Conservation (phyloP, 805 yeast genomes). For the Candida xyloterini region DNA sequence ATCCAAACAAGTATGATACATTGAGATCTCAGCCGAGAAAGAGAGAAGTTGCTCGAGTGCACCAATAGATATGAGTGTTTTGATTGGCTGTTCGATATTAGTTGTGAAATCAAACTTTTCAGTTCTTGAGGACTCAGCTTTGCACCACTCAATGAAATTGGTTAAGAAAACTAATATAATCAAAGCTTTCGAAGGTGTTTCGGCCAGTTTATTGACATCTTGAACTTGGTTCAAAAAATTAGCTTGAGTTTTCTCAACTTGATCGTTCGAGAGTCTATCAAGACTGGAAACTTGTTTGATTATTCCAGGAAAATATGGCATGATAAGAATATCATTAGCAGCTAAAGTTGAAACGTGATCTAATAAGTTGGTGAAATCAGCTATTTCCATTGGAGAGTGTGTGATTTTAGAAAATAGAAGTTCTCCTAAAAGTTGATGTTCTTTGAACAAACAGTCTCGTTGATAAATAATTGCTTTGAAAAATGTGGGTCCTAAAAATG, state of each 20-base stretch:
- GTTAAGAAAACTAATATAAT: constrained; percentile 52
- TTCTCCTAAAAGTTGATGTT: constrained; percentile 72
- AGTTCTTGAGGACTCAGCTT: constrained; percentile 41
- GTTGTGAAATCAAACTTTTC: constrained; percentile 45
- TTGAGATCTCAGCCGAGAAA: constrained; percentile 55
- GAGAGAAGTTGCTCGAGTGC: constrained; percentile 68
- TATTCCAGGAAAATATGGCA: constrained; percentile 65
- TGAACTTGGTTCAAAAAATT: constrained; percentile 35
- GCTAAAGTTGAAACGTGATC: constrained; percentile 46
- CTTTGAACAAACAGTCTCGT: constrained; percentile 57
- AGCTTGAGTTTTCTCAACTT: constrained; percentile 38
- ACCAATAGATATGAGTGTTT: constrained; percentile 56
- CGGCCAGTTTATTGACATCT: constrained; percentile 41
- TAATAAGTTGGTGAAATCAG: constrained; percentile 40
- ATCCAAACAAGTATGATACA: constrained; percentile 13
- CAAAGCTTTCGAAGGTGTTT: constrained; percentile 47
- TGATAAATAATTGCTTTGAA: constrained; percentile 52
- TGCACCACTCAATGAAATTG: constrained; percentile 67
- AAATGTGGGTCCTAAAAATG: constrained; percentile 42
- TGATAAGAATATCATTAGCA: constrained; percentile 59
- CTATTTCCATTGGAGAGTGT: constrained; percentile 2
- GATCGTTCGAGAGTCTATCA: constrained; percentile 34
- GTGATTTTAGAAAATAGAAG: constrained; percentile 45
- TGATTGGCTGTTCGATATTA: constrained; percentile 55
- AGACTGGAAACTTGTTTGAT: constrained; percentile 43